These are phyloP conservation scores for Claviceps fusiformis DNA, from an alignment of 2,329 filamentous ascomycete genomes.

Conservation along the genomic window DNA sequence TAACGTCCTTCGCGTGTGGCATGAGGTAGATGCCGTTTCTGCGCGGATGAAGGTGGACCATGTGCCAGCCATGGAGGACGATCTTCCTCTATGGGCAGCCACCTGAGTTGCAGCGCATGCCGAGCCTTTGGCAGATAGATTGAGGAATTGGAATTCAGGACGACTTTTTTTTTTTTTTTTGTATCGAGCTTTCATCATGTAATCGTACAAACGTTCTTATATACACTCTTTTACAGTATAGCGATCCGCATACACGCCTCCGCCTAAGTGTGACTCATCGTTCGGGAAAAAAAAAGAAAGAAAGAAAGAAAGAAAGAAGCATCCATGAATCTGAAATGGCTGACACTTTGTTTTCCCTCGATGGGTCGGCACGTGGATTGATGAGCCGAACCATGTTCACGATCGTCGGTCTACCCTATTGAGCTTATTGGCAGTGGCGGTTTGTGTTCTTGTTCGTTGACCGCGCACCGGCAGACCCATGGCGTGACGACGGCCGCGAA, in stretches of 20 bases:
- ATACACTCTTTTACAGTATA: slow-evolving; percentile 18
- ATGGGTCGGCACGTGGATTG: background rate
- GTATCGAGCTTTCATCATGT: slow-evolving; percentile 7
- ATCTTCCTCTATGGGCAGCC: background rate
- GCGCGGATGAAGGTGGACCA: slow-evolving; percentile 47
- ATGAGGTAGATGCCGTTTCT: slow-evolving; percentile 60
- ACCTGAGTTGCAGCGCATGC: background rate
- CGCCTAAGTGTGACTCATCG: no score
- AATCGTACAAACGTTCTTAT: slow-evolving; percentile 15
- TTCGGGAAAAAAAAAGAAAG: no score
- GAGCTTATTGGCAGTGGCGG: slow-evolving; percentile 44
- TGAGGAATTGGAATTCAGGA: background rate
- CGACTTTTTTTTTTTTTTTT: background rate
- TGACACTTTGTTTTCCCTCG: background rate
- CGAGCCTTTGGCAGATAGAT: background rate
- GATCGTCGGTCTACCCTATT: slow-evolving; percentile 37
- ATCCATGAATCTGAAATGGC: background rate
- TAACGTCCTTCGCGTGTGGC: slow-evolving; percentile 78
- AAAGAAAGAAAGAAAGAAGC: no score
- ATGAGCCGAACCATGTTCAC: slow-evolving; percentile 6
- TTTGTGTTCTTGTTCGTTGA: slow-evolving; percentile 73
- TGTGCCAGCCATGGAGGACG: slow-evolving; percentile 38
- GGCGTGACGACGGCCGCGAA: slow-evolving; percentile 79
- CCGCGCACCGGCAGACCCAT: slow-evolving; percentile 86
- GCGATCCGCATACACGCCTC: background rate